Evolutionary conservation across 108 stramenopile genomes (phyloP).

Genomic region (Conticribra guillardii): DNA sequence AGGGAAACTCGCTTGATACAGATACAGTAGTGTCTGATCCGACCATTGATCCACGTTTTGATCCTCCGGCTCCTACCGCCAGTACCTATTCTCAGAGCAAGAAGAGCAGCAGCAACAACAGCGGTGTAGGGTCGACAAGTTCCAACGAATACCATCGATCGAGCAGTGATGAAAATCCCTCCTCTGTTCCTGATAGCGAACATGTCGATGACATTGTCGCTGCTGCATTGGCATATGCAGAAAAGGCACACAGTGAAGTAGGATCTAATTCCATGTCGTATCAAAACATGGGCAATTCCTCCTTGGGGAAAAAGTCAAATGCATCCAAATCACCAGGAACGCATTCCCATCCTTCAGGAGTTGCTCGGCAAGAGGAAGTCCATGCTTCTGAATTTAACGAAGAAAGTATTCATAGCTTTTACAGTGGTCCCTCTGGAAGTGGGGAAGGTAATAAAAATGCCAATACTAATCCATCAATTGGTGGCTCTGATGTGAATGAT

Average conservation of each 20-base stretch:
- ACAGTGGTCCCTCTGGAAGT: conserved; percentile 3
- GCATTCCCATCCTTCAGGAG: no score
- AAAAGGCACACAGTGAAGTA: conserved; percentile 32
- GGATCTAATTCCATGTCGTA: neutral
- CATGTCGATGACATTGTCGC: conserved; percentile 40
- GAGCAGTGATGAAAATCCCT: conserved; percentile 17
- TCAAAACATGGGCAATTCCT: no score
- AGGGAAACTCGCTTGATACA: neutral
- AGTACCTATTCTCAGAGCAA: neutral
- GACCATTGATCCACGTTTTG: conserved; percentile 30
- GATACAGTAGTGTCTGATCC: conserved; percentile 30
- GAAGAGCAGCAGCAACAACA: neutral
- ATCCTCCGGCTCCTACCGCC: neutral
- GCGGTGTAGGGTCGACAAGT: no score
- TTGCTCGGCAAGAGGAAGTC: no score
- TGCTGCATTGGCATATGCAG: conserved; percentile 49
- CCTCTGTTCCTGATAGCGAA: neutral
- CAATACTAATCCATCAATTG: neutral
- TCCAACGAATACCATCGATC: neutral
- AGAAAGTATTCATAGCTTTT: conserved; percentile 14
- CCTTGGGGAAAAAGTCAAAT: no score
- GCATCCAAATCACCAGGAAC: no score
- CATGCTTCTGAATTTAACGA: neutral
- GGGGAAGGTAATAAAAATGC: neutral
- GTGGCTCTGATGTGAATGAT: conserved; percentile 6